Evolutionary conservation across 202 grass and related monocot species (phyloP).

Genomic region (Tripidium arundinaceum): DNA sequence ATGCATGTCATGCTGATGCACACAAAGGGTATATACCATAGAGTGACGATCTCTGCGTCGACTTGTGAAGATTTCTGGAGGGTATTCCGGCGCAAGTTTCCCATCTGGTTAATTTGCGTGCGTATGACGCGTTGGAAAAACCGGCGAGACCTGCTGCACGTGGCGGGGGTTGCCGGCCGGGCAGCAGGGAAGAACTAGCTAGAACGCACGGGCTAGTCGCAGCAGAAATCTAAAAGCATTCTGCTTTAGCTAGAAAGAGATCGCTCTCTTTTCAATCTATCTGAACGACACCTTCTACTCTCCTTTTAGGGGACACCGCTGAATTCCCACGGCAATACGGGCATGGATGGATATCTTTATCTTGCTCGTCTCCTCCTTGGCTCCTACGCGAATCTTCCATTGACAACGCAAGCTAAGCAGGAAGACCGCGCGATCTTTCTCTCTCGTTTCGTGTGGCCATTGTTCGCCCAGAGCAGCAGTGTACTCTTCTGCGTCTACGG

Average conservation of each 20-base stretch:
- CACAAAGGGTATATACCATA: neutral
- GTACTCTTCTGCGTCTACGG: neutral
- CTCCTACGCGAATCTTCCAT: neutral
- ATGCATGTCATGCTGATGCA: constrained; percentile 17
- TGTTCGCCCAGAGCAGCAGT: neutral
- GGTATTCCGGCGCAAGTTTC: neutral
- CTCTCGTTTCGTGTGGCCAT: neutral
- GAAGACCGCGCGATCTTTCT: no score
- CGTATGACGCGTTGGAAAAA: constrained; percentile 24
- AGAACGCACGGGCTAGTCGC: neutral
- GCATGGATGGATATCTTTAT: neutral
- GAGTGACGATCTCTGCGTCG: neutral
- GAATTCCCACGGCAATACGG: neutral
- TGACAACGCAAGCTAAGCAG: neutral
- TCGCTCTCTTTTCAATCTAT: neutral
- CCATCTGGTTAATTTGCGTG: neutral
- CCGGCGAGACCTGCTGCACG: neutral
- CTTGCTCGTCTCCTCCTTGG: neutral
- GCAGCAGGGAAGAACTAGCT: neutral
- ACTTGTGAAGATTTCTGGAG: neutral
- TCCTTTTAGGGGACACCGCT: constrained; percentile 31
- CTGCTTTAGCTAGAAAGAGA: neutral
- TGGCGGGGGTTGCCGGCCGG: neutral
- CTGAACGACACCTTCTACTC: constrained; percentile 16
- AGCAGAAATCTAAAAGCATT: neutral